phyloP scores from a whole-genome alignment of 345 rosid species.

The Bretschneidera sinensis region DNA sequence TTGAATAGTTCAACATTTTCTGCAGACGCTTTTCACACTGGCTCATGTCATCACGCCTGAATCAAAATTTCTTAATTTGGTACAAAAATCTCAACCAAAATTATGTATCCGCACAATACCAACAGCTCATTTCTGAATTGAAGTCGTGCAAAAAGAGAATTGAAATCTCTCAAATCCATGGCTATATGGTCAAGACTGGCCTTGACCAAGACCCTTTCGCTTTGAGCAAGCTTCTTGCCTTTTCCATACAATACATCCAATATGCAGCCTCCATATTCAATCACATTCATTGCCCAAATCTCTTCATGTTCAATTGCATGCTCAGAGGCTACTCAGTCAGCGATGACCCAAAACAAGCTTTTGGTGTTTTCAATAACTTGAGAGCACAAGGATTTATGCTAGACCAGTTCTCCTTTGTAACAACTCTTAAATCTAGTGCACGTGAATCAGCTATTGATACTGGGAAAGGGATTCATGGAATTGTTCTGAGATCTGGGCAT shows the following conservation, averaged over 20 bases:
- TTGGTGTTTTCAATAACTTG: constrained; percentile 45
- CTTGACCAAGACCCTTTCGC: constrained; percentile 43
- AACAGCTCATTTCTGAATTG: constrained; percentile 28
- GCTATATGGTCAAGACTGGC: constrained; percentile 50
- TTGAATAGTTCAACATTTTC: too few relatives aligned
- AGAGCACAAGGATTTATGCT: constrained; percentile 36
- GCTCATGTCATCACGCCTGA: constrained; percentile 21
- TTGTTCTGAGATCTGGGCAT: constrained; percentile 47
- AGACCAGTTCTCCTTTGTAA: constrained; percentile 60
- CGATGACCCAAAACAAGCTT: constrained; percentile 41
- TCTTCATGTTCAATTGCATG: constrained; percentile 61
- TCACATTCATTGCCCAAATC: constrained; percentile 37
- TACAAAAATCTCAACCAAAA: constrained; percentile 10
- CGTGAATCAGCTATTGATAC: constrained; percentile 18
- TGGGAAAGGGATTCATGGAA: constrained; percentile 50
- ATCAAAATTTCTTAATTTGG: constrained; percentile 14
- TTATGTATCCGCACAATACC: constrained; percentile 9
- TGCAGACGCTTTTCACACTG: too few relatives aligned
- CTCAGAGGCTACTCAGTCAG: constrained; percentile 49
- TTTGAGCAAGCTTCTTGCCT: constrained; percentile 60
- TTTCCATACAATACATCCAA: constrained; percentile 32
- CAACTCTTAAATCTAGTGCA: constrained; percentile 45
- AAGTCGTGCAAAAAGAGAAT: constrained; percentile 27
- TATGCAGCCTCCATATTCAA: constrained; percentile 59
- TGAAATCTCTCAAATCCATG: constrained; percentile 51